These are phyloP conservation scores for Didymosphaeria variabile DNA, from an alignment of 2,329 filamentous ascomycete species.

Conservation along the genomic window DNA sequence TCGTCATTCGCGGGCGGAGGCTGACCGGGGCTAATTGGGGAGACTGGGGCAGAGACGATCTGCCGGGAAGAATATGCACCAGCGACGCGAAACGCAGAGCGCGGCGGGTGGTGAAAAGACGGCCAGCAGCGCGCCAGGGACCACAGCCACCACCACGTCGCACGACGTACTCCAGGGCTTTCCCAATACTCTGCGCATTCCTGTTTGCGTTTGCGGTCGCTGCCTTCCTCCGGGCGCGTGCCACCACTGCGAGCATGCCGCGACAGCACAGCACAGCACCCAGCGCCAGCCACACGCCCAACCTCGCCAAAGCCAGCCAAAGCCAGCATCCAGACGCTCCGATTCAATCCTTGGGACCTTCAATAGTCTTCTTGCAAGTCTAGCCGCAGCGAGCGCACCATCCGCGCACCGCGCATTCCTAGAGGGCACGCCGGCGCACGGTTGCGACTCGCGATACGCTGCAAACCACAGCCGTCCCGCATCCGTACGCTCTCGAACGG, in stretches of 20 bases:
- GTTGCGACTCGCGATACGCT: constrained; percentile 1
- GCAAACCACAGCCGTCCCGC: constrained; percentile 1
- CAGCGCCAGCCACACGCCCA: constrained; percentile 7
- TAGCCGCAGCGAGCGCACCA: neutral
- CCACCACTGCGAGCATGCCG: constrained; percentile 4
- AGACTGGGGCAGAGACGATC: constrained; percentile 4
- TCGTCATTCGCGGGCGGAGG: constrained; percentile 6
- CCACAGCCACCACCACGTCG: constrained; percentile 2
- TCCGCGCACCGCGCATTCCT: neutral
- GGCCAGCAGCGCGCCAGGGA: neutral
- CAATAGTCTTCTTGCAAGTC: constrained; percentile 3
- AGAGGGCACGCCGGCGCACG: neutral
- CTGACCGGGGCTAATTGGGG: neutral
- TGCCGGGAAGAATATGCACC: constrained; percentile 14
- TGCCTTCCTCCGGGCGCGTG: constrained; percentile 6
- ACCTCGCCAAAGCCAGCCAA: neutral
- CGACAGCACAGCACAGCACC: neutral
- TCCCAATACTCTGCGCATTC: neutral
- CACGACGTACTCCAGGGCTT: neutral
- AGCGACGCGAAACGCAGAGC: constrained; percentile 11
- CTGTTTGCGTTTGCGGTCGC: constrained; percentile 2
- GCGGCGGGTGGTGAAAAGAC: neutral
- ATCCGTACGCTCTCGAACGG: neutral
- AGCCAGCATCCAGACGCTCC: neutral
- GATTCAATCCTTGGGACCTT: neutral